These are phyloP conservation scores for Leptomonas seymouri DNA, from an alignment of 208 protist species.

Conservation along the genomic window DNA sequence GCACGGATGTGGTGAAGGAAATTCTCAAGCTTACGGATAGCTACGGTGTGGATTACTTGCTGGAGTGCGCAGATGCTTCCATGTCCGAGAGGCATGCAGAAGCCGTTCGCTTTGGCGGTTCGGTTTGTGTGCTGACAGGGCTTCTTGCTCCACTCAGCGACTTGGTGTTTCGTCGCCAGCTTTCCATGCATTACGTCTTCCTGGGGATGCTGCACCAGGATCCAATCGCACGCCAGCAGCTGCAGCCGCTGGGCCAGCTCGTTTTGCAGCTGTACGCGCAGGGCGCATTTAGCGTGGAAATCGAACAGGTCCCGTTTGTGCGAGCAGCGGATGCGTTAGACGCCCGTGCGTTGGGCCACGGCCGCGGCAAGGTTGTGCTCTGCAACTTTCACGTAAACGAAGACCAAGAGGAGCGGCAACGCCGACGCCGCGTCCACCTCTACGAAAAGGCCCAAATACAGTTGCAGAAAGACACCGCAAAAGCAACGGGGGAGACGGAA, in stretches of 20 bases:
- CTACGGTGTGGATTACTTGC: slow-evolving; percentile 84
- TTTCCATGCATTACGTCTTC: slow-evolving; percentile 70
- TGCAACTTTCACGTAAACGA: slow-evolving; percentile 55
- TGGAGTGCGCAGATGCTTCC: slow-evolving; percentile 55
- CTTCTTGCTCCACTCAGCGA: slow-evolving; percentile 32
- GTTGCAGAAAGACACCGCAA: slow-evolving; percentile 14
- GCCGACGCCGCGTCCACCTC: slow-evolving; percentile 18
- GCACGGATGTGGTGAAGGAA: slow-evolving; percentile 46
- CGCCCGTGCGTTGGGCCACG: slow-evolving; percentile 46
- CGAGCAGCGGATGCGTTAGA: slow-evolving; percentile 50
- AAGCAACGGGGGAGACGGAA: neutral
- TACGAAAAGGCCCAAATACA: slow-evolving; percentile 32
- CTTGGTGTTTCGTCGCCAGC: slow-evolving; percentile 60
- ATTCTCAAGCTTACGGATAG: slow-evolving; percentile 54
- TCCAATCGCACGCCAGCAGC: slow-evolving; percentile 37
- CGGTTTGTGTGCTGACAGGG: slow-evolving; percentile 60
- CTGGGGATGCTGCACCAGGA: slow-evolving; percentile 44
- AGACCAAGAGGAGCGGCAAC: slow-evolving; percentile 30
- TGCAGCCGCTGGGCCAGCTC: slow-evolving; percentile 43
- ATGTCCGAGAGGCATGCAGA: slow-evolving; percentile 47
- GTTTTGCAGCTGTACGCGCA: slow-evolving; percentile 52
- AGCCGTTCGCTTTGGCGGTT: slow-evolving; percentile 68
- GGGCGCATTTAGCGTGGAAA: slow-evolving; percentile 50
- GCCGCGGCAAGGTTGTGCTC: slow-evolving; percentile 72
- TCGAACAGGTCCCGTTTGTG: slow-evolving; percentile 58